Percentiles rank a stretch among this genome's conserved stretches.
phyloP scores from a whole-genome alignment of 345 rosid genomes.

The Salix suchowensis region DNA sequence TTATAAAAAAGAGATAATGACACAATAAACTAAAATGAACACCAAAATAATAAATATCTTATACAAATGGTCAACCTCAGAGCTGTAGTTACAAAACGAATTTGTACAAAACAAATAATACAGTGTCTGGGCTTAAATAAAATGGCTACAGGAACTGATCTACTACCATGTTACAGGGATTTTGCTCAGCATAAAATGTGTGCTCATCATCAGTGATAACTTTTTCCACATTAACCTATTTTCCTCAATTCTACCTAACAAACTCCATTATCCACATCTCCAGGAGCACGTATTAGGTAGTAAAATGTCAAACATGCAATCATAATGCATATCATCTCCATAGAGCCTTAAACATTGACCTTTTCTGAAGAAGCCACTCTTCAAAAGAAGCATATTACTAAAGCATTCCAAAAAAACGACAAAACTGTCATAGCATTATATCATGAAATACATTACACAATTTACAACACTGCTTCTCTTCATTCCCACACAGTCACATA shows the following conservation, averaged over 20 bases:
- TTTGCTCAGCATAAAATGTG: background rate
- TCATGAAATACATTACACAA: background rate
- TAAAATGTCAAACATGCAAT: background rate
- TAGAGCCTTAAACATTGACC: background rate
- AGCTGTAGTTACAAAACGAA: background rate
- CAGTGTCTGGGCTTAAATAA: constrained; percentile 7
- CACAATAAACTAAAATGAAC: background rate
- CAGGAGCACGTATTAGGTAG: background rate
- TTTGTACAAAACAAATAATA: background rate
- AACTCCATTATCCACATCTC: background rate
- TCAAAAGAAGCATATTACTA: background rate
- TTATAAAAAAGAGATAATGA: background rate
- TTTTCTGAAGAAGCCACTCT: background rate
- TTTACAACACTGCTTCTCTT: background rate
- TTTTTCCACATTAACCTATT: background rate
- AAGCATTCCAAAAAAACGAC: background rate
- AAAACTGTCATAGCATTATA: background rate
- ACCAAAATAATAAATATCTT: background rate
- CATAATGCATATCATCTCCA: background rate
- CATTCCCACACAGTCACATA: background rate
- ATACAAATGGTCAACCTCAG: background rate
- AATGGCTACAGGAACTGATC: background rate
- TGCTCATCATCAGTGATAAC: background rate
- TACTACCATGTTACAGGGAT: background rate
- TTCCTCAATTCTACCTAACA: background rate